Percentiles rank a stretch among this genome's conserved stretches.
phyloP scores from a whole-genome alignment of 2,329 filamentous ascomycete genomes.

The Acephala macrosclerotiorum region DNA sequence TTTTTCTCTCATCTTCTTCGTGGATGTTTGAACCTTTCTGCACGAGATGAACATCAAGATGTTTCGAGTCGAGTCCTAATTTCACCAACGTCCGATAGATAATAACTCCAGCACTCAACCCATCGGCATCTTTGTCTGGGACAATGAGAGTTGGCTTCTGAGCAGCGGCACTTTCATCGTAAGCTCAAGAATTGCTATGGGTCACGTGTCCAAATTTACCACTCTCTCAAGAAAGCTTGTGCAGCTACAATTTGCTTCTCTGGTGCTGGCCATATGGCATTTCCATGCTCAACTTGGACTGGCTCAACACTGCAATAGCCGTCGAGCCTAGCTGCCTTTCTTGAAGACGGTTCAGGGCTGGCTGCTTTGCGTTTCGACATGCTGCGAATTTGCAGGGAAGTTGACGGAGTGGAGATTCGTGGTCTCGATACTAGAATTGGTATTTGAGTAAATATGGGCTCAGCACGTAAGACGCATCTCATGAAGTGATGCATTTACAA shows the following conservation, averaged over 20 bases:
- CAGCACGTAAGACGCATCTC: neutral
- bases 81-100: conserved; percentile 64
- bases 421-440: neutral
- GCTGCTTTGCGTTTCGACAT: conserved; percentile 21
- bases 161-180: conserved; percentile 54
- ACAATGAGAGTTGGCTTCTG: conserved; percentile 64
- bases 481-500: neutral
- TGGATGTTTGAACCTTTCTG: conserved; percentile 67
- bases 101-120: conserved; percentile 69
- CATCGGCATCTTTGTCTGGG: conserved; percentile 75
- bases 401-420: neutral
- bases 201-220: conserved; percentile 47
- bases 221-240: conserved; percentile 62
- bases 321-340: conserved; percentile 31
- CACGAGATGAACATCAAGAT: conserved; percentile 65
- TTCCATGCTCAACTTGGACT: conserved; percentile 25
- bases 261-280: conserved; percentile 67
- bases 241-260: conserved; percentile 61
- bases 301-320: conserved; percentile 36
- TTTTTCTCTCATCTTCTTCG: conserved; percentile 56
- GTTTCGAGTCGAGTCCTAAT: conserved; percentile 60
- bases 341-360: conserved; percentile 3
- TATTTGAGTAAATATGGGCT: neutral
- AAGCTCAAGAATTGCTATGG: neutral
- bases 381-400: conserved; percentile 4